Base-by-base conservation (phyloP, 2,329 filamentous ascomycete genomes). In the Septoria linicola region DNA sequence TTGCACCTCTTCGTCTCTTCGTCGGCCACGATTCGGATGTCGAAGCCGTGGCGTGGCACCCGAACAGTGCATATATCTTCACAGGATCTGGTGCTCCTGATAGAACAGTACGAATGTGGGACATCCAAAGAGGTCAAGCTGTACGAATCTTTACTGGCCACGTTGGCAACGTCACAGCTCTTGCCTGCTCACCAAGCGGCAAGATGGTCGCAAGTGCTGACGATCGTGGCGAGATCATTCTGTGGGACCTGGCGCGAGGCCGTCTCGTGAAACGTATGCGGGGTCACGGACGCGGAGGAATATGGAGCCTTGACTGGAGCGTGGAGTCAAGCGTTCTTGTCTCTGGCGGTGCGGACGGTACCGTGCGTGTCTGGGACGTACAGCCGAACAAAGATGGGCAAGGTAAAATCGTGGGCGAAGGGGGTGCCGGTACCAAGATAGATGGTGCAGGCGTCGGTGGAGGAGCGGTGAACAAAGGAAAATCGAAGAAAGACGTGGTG, bases 101-200 rank as follows among this genome's bases (percentile, higher is more conserved):
- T 70, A 92, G 92, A 70, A 93, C 90, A 0, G 88, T 97, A 27
- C 85, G 93, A 23, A 97, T 99, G 92, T 99, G 93, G 93, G 85
- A 90, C 8, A 82, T 96, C n/a, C 80, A 83, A 8, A 92, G 87
- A 7, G 93, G 93, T 21, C 84, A 85, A 55, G 89, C 90, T 30
- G 88, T 96, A 4, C 87, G 93, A 20, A 83, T 97, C 64, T 96
- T 97, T 67, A 90, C 88, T 0, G 93, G 93, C 1, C 93, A 99
- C 66, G 87, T 83, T 0, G 89, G 93, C 42, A 89, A 89, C 64
- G 84, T 97, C 66, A 95, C 87, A 11, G 82, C 89, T 0, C 74
- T 97, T 20, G 83, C 92, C 58, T 95, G 90, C 64, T 86, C 89
- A 17, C 89, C 89, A 1, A 90, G 89, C 63, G 93, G 93, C 59